Percentiles rank a stretch among this genome's conserved stretches.
These are phyloP conservation scores for Eutrema yunnanense DNA, from an alignment of 345 rosid genomes.

Conservation along the genomic window DNA sequence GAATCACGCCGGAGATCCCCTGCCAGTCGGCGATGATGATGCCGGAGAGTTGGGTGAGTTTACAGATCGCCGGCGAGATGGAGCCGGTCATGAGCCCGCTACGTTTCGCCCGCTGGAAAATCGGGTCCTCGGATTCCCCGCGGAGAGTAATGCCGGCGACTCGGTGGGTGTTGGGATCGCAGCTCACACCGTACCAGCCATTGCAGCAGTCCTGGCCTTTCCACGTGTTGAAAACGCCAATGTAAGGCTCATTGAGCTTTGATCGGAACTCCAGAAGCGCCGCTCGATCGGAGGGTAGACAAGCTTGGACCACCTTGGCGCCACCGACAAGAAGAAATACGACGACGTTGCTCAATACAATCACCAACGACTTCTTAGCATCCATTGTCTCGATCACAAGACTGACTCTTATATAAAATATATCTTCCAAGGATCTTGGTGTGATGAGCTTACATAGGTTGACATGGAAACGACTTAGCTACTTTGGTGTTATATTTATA, in stretches of 20 bases:
- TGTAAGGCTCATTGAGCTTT: slow-evolving; percentile 56
- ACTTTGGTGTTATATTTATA: slow-evolving; percentile 7
- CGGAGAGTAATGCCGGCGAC: slow-evolving; percentile 71
- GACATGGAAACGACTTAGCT: slow-evolving; percentile 13
- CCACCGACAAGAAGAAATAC: slow-evolving; percentile 18
- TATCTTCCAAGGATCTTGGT: not conserved
- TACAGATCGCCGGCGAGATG: slow-evolving; percentile 57
- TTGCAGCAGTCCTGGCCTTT: slow-evolving; percentile 57
- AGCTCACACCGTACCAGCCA: slow-evolving; percentile 75
- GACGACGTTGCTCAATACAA: not conserved
- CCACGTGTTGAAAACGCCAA: slow-evolving; percentile 77
- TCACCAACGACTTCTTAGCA: not conserved
- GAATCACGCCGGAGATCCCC: slow-evolving; percentile 63
- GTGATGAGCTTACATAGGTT: slow-evolving; percentile 13
- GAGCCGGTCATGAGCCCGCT: slow-evolving; percentile 73
- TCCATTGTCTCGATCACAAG: not conserved
- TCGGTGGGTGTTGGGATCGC: slow-evolving; percentile 47
- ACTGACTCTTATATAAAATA: not conserved
- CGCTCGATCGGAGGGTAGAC: slow-evolving; percentile 47
- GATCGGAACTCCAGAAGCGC: slow-evolving; percentile 56
- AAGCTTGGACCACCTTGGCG: slow-evolving; percentile 33
- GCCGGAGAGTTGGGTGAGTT: slow-evolving; percentile 50
- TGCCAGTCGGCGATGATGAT: slow-evolving; percentile 74
- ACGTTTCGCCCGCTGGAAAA: slow-evolving; percentile 55
- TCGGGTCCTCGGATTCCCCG: slow-evolving; percentile 82